phyloP scores from a whole-genome alignment of 179 eudicot species.

The Amaranthus tricolor region DNA sequence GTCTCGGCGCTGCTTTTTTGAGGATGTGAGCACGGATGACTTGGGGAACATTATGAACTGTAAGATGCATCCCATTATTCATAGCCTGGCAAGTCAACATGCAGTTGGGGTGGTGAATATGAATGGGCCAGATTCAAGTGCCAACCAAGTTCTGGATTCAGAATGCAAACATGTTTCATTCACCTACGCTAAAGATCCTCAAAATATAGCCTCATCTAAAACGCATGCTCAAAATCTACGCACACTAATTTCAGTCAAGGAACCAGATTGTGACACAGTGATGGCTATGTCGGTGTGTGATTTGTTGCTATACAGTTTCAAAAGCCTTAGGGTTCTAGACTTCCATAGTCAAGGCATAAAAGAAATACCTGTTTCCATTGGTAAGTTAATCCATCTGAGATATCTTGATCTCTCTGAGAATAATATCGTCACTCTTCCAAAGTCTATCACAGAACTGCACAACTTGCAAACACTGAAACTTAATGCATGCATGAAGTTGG shows the following conservation, averaged over 20 bases:
- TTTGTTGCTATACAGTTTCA: slow-evolving; percentile 1
- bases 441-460: slow-evolving; percentile 26
- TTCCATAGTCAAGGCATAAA: slow-evolving; percentile 25
- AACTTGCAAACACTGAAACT: slow-evolving; percentile 32
- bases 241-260: slow-evolving; percentile 24
- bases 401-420: slow-evolving; percentile 30
- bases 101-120: slow-evolving; percentile 7
- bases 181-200: neutral
- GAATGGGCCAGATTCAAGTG: neutral
- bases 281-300: neutral
- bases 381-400: slow-evolving; percentile 30
- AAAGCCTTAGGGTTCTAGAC: slow-evolving; percentile 34
- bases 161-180: slow-evolving; percentile 18
- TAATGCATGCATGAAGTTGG: slow-evolving; percentile 22
- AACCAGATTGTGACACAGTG: slow-evolving; percentile 16
- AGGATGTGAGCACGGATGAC: slow-evolving; percentile 21
- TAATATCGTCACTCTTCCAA: slow-evolving; percentile 28
- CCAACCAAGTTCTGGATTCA: neutral
- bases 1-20: slow-evolving; percentile 29
- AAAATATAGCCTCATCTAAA: neutral
- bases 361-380: slow-evolving; percentile 28
- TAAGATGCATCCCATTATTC: slow-evolving; percentile 34
- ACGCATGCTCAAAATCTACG: slow-evolving; percentile 12
- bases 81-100: slow-evolving; percentile 10
- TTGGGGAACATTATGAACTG: slow-evolving; percentile 17